phyloP scores from a whole-genome alignment of 2,329 filamentous ascomycete species.

The Nannizzia gypsea region DNA sequence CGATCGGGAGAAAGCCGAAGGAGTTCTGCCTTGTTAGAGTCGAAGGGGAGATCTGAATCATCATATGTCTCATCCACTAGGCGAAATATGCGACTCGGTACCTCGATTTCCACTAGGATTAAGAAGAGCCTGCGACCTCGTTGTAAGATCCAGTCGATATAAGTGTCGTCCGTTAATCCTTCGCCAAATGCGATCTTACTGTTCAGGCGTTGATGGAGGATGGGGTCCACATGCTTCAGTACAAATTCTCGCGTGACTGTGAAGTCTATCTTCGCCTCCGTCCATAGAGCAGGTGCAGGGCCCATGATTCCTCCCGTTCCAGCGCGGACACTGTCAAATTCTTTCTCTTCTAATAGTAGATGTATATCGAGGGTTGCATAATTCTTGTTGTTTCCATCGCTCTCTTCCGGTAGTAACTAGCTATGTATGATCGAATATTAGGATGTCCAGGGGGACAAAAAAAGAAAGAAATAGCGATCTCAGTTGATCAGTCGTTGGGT shows the following conservation, averaged over 20 bases:
- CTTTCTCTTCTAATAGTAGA: neutral
- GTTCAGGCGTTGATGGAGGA: constrained; percentile 23
- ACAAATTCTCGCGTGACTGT: constrained; percentile 34
- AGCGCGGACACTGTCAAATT: neutral
- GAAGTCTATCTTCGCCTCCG: constrained; percentile 34
- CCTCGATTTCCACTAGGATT: constrained; percentile 46
- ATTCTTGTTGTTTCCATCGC: neutral
- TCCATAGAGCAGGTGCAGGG: constrained; percentile 33
- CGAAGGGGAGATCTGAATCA: constrained; percentile 49
- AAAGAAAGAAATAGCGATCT: neutral
- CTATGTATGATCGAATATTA: neutral
- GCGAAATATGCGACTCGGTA: constrained; percentile 52
- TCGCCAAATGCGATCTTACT: constrained; percentile 33
- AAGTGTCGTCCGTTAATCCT: constrained; percentile 38
- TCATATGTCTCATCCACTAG: constrained; percentile 51
- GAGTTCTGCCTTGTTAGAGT: constrained; percentile 42
- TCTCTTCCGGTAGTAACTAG: neutral
- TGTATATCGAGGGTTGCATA: neutral
- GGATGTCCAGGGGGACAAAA: neutral
- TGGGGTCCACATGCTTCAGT: constrained; percentile 22
- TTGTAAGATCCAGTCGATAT: constrained; percentile 52
- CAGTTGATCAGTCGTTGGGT: neutral
- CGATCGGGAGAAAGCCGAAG: constrained; percentile 44
- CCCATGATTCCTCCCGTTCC: neutral
- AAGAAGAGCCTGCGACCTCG: constrained; percentile 48